Evolutionary conservation across 169 alveolate species (phyloP).

Genomic region (Plasmodium billcollinsi): DNA sequence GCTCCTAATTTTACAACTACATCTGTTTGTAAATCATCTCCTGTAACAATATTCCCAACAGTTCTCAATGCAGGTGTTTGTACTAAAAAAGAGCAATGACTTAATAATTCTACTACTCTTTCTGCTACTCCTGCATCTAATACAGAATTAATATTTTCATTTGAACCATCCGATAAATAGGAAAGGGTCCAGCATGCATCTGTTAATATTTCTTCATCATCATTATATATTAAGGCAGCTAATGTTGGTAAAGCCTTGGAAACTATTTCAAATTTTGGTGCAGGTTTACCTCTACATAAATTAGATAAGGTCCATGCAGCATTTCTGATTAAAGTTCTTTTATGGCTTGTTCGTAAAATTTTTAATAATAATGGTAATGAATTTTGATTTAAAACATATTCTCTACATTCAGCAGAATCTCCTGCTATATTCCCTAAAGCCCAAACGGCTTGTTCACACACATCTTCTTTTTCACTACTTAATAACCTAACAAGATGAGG

Average conservation of each 20-base stretch:
- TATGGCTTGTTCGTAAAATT: conserved; percentile 88
- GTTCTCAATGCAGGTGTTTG: conserved; percentile 97
- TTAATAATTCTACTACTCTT: conserved; percentile 93
- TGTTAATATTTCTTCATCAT: conserved; percentile 91
- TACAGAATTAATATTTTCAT: conserved; percentile 91
- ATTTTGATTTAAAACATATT: conserved; percentile 90
- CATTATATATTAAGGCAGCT: conserved; percentile 89
- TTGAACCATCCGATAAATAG: conserved; percentile 95
- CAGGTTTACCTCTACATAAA: conserved; percentile 96
- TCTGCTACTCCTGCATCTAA: conserved; percentile 93
- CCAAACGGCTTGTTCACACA: conserved; percentile 98
- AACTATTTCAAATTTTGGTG: conserved; percentile 90
- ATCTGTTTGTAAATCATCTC: conserved; percentile 97
- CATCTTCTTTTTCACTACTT: conserved; percentile 94
- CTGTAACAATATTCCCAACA: conserved; percentile 98
- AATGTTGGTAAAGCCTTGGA: conserved; percentile 91
- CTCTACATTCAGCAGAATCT: conserved; percentile 95
- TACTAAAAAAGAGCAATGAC: conserved; percentile 90
- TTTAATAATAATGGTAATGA: conserved; percentile 90
- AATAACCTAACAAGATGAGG: conserved; percentile 90
- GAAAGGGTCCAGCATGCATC: conserved; percentile 97
- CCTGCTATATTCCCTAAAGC: conserved; percentile 99
- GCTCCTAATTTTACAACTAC: conserved; percentile 94
- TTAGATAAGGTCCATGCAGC: conserved; percentile 97
- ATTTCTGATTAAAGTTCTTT: conserved; percentile 93